Evolutionary conservation across 306 rosid genomes (phyloP), one percentile per base, ranked within the genome.

Genomic region (Dryas drummondii): DNA sequence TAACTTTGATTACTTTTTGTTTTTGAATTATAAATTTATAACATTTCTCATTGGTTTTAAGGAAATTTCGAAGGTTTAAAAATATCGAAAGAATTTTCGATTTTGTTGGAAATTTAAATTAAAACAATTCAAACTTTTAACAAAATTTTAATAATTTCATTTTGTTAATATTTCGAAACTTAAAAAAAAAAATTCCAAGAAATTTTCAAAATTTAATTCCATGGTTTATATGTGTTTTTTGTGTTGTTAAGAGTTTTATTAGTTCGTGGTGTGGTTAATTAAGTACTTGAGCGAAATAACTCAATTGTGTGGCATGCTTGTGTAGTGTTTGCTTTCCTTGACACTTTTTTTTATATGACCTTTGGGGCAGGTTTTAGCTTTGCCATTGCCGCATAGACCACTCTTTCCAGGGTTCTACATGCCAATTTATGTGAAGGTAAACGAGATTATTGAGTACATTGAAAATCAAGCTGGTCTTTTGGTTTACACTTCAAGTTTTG

Each of bases 361-460:
- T 54, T 71, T 81, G 61, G 54, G 54, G 66, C 93, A 96, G 99
- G 99, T 96, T 82, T 87, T 96, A 87, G 99, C 98, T 11, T 84
- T 96, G 75, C 99, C 99, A 4, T 88, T 96, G 92, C 93, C 87
- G 13, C 99, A 96, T 49, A 88, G 98, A 81, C 99, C 99, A 32
- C 91, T 96, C 52, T 96, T 96, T 79, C 99, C 99, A 1, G 99
- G 99, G 71, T 96, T 96, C 84, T 96, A 96, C 88, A 96, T 96
- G 99, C 99, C 99, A 78, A 85, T 96, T 55, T 90, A 77, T 85
- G 96, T 96, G 74, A 96, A 96, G 99, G 99, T 96, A 87, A 41
- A 74, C 57, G 44, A 76, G 77, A 66, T 59, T 78, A 48, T 77
- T 58, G 49, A 70, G 46, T 64, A 54, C 41, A 17, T 58, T 56